These are phyloP conservation scores for Annulohypoxylon bovei DNA, from an alignment of 495 filamentous ascomycete species.

Conservation along the genomic window DNA sequence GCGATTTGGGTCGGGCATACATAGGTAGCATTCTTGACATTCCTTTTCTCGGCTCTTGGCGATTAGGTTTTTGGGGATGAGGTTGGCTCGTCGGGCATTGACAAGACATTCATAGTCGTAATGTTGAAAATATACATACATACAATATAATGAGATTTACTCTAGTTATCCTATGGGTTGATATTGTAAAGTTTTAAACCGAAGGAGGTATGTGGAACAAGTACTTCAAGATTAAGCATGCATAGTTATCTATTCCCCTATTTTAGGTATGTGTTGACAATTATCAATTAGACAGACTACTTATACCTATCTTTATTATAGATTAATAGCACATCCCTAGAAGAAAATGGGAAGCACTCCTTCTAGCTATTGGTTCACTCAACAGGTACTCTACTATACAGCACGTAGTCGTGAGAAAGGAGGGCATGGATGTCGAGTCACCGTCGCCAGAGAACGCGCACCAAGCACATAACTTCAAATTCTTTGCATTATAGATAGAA, in stretches of 20 bases:
- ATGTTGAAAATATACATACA: neutral
- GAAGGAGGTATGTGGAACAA: too few relatives aligned
- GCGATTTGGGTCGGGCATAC: neutral
- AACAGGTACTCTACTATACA: too few relatives aligned
- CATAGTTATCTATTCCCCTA: too few relatives aligned
- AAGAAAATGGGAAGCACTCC: too few relatives aligned
- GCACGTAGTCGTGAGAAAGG: too few relatives aligned
- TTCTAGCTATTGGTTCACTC: too few relatives aligned
- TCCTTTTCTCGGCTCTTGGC: neutral
- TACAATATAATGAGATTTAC: neutral
- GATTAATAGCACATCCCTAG: too few relatives aligned
- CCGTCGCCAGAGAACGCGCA: neutral
- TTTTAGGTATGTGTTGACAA: too few relatives aligned
- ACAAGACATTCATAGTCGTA: neutral
- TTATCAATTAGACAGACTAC: too few relatives aligned
- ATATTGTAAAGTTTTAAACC: neutral
- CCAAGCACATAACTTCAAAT: constrained; percentile 15
- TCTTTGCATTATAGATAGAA: constrained; percentile 29
- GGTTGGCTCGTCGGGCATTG: neutral
- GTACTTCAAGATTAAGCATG: too few relatives aligned
- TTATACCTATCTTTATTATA: too few relatives aligned
- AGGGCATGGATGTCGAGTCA: neutral
- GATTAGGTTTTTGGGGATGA: neutral
- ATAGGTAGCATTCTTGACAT: neutral
- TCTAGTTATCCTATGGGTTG: neutral